Percentiles rank a stretch among this genome's conserved stretches.
phyloP scores from a whole-genome alignment of 2,329 filamentous ascomycete species.

The Clarireedia monteithiana region DNA sequence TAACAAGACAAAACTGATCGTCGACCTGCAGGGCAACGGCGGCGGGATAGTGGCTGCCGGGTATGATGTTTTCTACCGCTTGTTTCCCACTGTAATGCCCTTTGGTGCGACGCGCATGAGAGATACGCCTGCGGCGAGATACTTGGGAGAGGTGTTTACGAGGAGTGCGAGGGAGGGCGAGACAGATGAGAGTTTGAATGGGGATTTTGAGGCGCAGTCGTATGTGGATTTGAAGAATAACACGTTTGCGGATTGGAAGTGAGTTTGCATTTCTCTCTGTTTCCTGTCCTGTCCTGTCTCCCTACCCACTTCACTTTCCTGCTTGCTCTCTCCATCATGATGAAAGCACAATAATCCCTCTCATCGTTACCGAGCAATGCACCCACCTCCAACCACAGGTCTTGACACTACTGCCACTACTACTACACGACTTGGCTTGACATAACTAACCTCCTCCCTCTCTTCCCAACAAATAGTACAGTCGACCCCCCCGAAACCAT shows the following conservation, averaged over 20 bases:
- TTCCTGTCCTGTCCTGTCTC: slow-evolving; percentile 5
- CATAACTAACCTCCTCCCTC: not conserved
- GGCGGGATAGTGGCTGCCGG: slow-evolving; percentile 44
- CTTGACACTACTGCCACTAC: no score
- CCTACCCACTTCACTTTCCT: not conserved
- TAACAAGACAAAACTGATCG: slow-evolving; percentile 50
- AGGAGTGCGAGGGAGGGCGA: not conserved
- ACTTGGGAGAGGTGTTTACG: slow-evolving; percentile 21
- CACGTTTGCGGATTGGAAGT: slow-evolving; percentile 11
- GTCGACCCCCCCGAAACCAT: slow-evolving; percentile 28
- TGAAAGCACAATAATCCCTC: slow-evolving; percentile 9
- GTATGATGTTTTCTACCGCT: slow-evolving; percentile 40
- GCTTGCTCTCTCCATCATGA: not conserved
- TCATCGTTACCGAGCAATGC: no score
- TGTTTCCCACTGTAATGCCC: slow-evolving; percentile 19
- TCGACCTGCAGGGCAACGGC: slow-evolving; percentile 52
- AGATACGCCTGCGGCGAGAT: slow-evolving; percentile 14
- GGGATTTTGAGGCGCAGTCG: not conserved
- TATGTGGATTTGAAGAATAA: slow-evolving; percentile 11
- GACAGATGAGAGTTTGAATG: not conserved
- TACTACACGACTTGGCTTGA: no score
- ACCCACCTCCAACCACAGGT: no score
- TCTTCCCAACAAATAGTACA: slow-evolving; percentile 10
- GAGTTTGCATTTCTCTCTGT: slow-evolving; percentile 6
- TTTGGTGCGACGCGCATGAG: slow-evolving; percentile 33